Conservation (phyloP, 345 rosid genomes). For the Zanthoxylum bungeanum region DNA sequence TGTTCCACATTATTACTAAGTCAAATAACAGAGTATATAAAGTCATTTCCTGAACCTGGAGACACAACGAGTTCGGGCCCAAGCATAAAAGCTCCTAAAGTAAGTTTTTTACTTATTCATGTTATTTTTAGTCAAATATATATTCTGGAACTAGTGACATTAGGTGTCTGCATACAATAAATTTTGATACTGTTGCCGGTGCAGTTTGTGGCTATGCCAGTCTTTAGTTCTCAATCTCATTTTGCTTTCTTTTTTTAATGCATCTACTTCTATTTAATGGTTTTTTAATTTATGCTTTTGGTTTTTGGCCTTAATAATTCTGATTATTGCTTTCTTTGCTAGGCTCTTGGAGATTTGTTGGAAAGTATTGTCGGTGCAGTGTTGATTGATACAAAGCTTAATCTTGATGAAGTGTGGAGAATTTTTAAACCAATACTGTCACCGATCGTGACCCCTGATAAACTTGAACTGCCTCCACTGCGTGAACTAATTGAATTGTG, state of each 20-base stretch:
- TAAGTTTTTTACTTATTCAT: constrained; percentile 13
- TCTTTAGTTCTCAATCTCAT: background rate
- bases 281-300: background rate
- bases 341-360: constrained; percentile 92
- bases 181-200: background rate
- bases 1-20: constrained; percentile 39
- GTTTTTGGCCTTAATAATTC: background rate
- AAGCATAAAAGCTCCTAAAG: constrained; percentile 75
- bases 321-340: constrained; percentile 14
- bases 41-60: constrained; percentile 36
- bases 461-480: constrained; percentile 74
- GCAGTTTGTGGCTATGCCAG: background rate
- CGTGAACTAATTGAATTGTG: constrained; percentile 72
- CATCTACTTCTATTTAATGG: background rate
- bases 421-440: constrained; percentile 67
- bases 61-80: constrained; percentile 34
- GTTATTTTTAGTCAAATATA: background rate
- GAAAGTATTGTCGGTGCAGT: constrained; percentile 90
- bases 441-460: constrained; percentile 79
- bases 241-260: background rate
- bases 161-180: background rate
- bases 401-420: constrained; percentile 78
- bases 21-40: constrained; percentile 57
- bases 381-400: constrained; percentile 62
- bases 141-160: background rate